A percentile compares a stretch with the other conserved stretches of the same genome.
Conservation (phyloP, 2,329 filamentous ascomycete species). For the Colletotrichum paranaense region DNA sequence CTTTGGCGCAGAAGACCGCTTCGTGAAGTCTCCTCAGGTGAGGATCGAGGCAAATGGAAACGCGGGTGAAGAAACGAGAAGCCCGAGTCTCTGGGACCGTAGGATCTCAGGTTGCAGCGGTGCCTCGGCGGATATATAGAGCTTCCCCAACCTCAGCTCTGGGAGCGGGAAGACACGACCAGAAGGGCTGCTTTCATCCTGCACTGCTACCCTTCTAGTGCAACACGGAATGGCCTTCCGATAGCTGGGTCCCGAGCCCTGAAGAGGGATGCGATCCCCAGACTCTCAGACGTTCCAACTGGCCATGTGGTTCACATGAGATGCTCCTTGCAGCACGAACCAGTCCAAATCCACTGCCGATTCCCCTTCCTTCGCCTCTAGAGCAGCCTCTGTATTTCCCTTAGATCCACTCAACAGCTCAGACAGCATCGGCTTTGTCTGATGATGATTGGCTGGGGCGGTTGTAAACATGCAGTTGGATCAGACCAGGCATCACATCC, state of each 20-base stretch:
- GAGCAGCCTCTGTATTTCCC: slow-evolving; percentile 16
- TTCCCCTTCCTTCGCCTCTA: slow-evolving; percentile 33
- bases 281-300: slow-evolving; percentile 31
- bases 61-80: slow-evolving; percentile 6
- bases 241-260: slow-evolving; percentile 16
- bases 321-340: slow-evolving; percentile 2
- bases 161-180: not conserved
- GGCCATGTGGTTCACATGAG: slow-evolving; percentile 26
- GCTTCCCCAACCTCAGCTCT: not conserved
- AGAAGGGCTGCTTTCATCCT: slow-evolving; percentile 3
- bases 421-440: slow-evolving; percentile 35
- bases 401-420: slow-evolving; percentile 32
- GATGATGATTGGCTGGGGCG: slow-evolving; percentile 12
- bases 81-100: slow-evolving; percentile 16
- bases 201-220: not conserved
- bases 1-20: not conserved
- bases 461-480: slow-evolving; percentile 9
- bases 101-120: slow-evolving; percentile 18
- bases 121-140: slow-evolving; percentile 22
- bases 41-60: not conserved
- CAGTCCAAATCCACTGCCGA: slow-evolving; percentile 32
- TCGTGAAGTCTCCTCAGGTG: not conserved
- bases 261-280: slow-evolving; percentile 36
- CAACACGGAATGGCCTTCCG: slow-evolving; percentile 19
- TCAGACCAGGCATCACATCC: slow-evolving; percentile 13